A percentile compares a stretch with the other conserved stretches of the same genome.
Evolutionary conservation across 164 flowering plant genomes (phyloP).

Genomic region (Amborella trichopoda): DNA sequence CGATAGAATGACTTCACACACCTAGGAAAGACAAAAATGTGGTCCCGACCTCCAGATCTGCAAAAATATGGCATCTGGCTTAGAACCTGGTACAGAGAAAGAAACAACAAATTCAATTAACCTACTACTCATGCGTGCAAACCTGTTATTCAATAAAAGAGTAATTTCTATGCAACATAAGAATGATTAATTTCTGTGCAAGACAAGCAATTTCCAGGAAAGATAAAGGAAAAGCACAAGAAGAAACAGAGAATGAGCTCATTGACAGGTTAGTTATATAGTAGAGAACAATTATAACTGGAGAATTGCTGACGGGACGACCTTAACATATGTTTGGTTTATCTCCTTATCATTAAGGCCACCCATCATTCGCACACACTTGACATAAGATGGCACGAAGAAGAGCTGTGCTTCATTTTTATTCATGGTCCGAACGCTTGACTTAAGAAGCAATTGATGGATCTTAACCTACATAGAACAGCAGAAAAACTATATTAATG

Average conservation of each 20-base stretch:
- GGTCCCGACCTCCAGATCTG: slow-evolving; percentile 81
- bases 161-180: too few species aligned
- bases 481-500: not conserved
- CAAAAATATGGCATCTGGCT: slow-evolving; percentile 96
- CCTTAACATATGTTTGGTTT: slow-evolving; percentile 75
- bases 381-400: slow-evolving; percentile 84
- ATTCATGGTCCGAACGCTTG: slow-evolving; percentile 53
- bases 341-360: slow-evolving; percentile 89
- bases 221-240: not conserved
- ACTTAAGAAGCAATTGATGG: slow-evolving; percentile 47
- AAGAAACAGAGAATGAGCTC: not conserved
- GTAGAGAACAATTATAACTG: not conserved
- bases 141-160: too few species aligned
- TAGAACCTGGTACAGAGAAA: too few species aligned
- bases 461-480: slow-evolving; percentile 56
- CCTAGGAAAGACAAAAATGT: slow-evolving; percentile 96
- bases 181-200: too few species aligned
- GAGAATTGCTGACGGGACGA: slow-evolving; percentile 11
- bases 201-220: not conserved
- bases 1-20: slow-evolving; percentile 16
- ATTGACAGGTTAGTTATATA: too few species aligned
- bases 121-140: too few species aligned
- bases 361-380: slow-evolving; percentile 89
- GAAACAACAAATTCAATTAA: too few species aligned
- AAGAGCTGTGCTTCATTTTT: slow-evolving; percentile 90